Percentiles rank a stretch among this genome's conserved stretches.
Evolutionary conservation across 2,329 filamentous ascomycete species (phyloP).

Genomic region (Penicillium italicum): DNA sequence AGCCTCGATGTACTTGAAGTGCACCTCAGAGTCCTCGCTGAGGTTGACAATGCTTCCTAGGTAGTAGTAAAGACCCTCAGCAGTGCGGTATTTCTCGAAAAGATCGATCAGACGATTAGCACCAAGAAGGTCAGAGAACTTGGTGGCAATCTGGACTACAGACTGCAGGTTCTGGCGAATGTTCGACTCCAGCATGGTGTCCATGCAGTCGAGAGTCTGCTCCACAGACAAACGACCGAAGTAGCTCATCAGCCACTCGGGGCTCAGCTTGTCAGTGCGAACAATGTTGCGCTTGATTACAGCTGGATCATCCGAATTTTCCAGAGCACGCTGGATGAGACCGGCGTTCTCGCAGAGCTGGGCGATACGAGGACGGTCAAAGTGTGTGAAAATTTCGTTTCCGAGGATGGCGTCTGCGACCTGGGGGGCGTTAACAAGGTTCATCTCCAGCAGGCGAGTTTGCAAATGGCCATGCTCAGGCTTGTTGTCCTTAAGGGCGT

Average conservation of each 20-base stretch:
- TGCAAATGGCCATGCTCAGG: slow-evolving; percentile 91
- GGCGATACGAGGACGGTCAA: slow-evolving; percentile 85
- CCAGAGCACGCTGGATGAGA: slow-evolving; percentile 78
- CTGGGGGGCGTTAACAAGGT: slow-evolving; percentile 90
- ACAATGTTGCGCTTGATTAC: slow-evolving; percentile 88
- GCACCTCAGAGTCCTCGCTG: slow-evolving; percentile 89
- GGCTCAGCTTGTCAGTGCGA: slow-evolving; percentile 76
- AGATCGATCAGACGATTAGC: slow-evolving; percentile 85
- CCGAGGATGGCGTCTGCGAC: slow-evolving; percentile 96
- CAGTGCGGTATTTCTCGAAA: slow-evolving; percentile 95
- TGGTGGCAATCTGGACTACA: slow-evolving; percentile 92
- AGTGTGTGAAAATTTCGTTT: slow-evolving; percentile 98
- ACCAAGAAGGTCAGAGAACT: slow-evolving; percentile 93
- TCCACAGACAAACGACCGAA: slow-evolving; percentile 95
- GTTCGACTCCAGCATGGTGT: slow-evolving; percentile 94
- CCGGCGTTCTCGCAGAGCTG: slow-evolving; percentile 90
- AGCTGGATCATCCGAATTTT: slow-evolving; percentile 88
- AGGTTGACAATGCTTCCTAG: slow-evolving; percentile 97
- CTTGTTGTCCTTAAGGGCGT: slow-evolving; percentile 90
- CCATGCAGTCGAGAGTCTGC: slow-evolving; percentile 87
- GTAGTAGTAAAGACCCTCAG: slow-evolving; percentile 97
- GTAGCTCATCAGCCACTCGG: slow-evolving; percentile 87
- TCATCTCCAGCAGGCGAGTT: slow-evolving; percentile 96
- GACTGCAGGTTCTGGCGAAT: slow-evolving; percentile 95
- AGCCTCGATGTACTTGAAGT: slow-evolving; percentile 99